Conservation (phyloP, 331 rosid species). For the Saraca asoca region DNA sequence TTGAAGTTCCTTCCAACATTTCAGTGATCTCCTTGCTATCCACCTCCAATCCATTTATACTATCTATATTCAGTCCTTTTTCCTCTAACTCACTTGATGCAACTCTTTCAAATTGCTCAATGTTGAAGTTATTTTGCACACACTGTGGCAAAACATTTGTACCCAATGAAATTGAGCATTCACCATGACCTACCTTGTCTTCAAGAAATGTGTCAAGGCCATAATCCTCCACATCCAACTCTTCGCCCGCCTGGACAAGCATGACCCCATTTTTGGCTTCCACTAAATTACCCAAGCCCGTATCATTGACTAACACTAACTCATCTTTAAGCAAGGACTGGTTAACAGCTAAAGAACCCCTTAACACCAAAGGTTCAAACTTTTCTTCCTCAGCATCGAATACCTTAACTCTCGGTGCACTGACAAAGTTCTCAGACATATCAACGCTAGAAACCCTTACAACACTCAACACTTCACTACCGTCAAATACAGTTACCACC, state of each 20-base stretch:
- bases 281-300: conserved; percentile 1
- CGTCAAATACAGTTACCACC: conserved; percentile 27
- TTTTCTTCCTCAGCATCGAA: conserved; percentile 34
- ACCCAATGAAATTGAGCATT: conserved; percentile 13
- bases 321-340: conserved; percentile 28
- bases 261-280: conserved; percentile 24
- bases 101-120: conserved; percentile 26
- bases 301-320: conserved; percentile 14
- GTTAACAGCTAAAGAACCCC: conserved; percentile 24
- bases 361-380: conserved; percentile 1
- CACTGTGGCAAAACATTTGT: conserved; percentile 18
- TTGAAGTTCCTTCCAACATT: too few relatives aligned
- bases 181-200: conserved; percentile 26
- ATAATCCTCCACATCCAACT: conserved; percentile 19
- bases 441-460: conserved; percentile 25
- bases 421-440: conserved; percentile 26
- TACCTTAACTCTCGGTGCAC: conserved; percentile 41
- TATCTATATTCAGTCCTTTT: conserved; percentile 23
- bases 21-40: conserved; percentile 2
- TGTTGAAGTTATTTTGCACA: conserved; percentile 6
- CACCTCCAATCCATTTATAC: conserved; percentile 18
- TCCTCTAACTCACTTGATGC: conserved; percentile 30
- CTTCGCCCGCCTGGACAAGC: background rate
- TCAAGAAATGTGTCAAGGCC: conserved; percentile 22
- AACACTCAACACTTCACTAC: conserved; percentile 25